Evolutionary conservation across 2,329 filamentous ascomycete genomes (phyloP), one percentile per base, ranked within the genome.

Genomic region (Fusarium nygamai): DNA sequence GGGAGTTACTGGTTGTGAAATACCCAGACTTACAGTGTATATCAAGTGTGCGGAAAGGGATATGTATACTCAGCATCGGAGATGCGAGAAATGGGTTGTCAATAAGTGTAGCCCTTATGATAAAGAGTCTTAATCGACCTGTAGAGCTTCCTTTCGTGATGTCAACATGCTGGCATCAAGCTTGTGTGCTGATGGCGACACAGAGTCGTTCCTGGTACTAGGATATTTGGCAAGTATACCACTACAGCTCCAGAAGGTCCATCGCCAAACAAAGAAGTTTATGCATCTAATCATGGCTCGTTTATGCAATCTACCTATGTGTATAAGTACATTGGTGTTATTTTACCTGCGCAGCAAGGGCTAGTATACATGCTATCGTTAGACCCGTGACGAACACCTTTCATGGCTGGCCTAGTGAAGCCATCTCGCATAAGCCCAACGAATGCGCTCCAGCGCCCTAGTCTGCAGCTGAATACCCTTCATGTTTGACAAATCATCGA

Each of bases 401-500:
- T 44, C 14, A 29, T 31, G 11, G 33, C 29, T 50, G 5, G 14
- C 54, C 75, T 80, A 85, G 80, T 69, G 65, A 38, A 69, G 67
- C 92, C 93, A 98, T 80, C 92, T 92, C 5, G 90, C 90, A 85
- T 98, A 98, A 8, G 93, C 93, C 96, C 96, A 98, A 72, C 94
- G 88, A 76, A 98, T 94, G 68, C 96, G 89, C 77, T 95, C 91
- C 61, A 98, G 85, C 48, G 96, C 93, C 80, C 90, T 92, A 68
- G 92, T 88, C 85, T 98, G 96, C 76, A 91, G 89, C 78, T 92
- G 89, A 59, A 97, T 89, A 6, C 94, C 94, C 76, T 91, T 92
- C 73, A 96, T 91, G 80, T 98, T 95, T 27, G 94, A 91, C 56
- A 99, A 86, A 78, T 98, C 95, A 68, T 93, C 91, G 39, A 98